These are phyloP conservation scores for Licmophora abbreviata DNA, from an alignment of 108 stramenopile species.

Conservation along the genomic window DNA sequence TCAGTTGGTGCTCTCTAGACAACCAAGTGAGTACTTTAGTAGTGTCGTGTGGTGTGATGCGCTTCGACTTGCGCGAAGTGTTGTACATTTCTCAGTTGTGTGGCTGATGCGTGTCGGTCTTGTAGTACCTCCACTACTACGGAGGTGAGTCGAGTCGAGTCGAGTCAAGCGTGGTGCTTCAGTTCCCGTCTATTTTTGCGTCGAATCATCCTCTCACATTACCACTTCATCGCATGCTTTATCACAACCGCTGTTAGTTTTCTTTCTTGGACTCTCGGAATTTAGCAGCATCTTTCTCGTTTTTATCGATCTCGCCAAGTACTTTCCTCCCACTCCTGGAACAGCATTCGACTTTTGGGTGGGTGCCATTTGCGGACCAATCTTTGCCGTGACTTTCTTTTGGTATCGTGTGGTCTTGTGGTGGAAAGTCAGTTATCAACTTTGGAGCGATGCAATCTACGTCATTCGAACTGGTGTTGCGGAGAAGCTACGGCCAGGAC, in stretches of 20 bases:
- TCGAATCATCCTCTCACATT: not conserved
- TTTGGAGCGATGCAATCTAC: slow-evolving; percentile 21
- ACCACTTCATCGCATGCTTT: not conserved
- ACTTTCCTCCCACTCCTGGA: slow-evolving; percentile 33
- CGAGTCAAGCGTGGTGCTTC: not conserved
- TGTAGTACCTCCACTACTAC: no score
- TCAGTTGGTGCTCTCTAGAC: slow-evolving; percentile 33
- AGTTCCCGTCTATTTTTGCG: slow-evolving; percentile 1
- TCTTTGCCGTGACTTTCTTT: slow-evolving; percentile 36
- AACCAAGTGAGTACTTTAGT: slow-evolving; percentile 30
- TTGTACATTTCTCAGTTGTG: not conserved
- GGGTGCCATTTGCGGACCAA: slow-evolving; percentile 13
- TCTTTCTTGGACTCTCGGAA: slow-evolving; percentile 55
- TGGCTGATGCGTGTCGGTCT: not conserved
- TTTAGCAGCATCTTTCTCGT: slow-evolving; percentile 52
- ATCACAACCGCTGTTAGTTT: slow-evolving; percentile 13
- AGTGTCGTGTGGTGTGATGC: not conserved
- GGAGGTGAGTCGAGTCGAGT: no score
- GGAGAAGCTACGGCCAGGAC: slow-evolving; percentile 20
- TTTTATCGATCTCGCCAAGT: slow-evolving; percentile 40
- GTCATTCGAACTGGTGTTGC: slow-evolving; percentile 14
- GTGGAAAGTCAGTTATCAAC: slow-evolving; percentile 19
- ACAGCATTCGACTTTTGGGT: slow-evolving; percentile 1
- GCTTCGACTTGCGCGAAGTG: not conserved
- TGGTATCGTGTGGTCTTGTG: slow-evolving; percentile 35